These are phyloP conservation scores for Kockovaella imperatae DNA, from an alignment of 768 basidiomycete genomes.

Conservation along the genomic window DNA sequence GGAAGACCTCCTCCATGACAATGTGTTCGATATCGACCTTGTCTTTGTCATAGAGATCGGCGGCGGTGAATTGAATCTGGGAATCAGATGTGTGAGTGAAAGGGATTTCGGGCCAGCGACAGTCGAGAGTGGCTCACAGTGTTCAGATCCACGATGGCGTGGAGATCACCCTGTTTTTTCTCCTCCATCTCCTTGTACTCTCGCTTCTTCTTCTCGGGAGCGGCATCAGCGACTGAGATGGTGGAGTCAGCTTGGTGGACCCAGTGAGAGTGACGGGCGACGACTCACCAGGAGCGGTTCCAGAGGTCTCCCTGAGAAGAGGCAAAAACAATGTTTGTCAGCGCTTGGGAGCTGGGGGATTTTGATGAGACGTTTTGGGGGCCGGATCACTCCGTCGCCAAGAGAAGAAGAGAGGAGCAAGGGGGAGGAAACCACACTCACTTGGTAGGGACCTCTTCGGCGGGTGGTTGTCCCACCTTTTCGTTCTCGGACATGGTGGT, in stretches of 20 bases:
- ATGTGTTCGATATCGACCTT: slow-evolving; percentile 98
- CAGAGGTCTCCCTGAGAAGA: neutral
- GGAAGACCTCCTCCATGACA: slow-evolving; percentile 93
- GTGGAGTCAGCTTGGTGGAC: neutral
- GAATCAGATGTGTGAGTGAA: slow-evolving; percentile 2
- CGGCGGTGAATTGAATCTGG: slow-evolving; percentile 45
- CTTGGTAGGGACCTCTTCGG: slow-evolving; percentile 38
- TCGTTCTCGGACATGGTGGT: slow-evolving; percentile 24
- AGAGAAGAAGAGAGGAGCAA: no score
- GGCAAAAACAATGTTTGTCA: neutral
- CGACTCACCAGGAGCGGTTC: neutral
- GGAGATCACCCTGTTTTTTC: slow-evolving; percentile 34
- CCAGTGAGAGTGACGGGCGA: neutral
- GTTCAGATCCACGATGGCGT: slow-evolving; percentile 42
- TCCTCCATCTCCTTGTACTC: slow-evolving; percentile 44
- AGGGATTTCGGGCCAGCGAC: neutral
- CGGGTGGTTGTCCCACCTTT: slow-evolving; percentile 3
- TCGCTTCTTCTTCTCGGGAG: slow-evolving; percentile 38
- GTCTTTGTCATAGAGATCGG: slow-evolving; percentile 77
- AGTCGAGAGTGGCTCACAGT: slow-evolving; percentile 21
- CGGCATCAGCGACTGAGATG: slow-evolving; percentile 2
- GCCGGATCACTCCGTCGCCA: neutral
- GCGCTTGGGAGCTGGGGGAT: neutral
- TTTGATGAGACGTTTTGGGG: neutral
- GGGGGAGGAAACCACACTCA: no score